Conservation (phyloP, 306 rosid genomes). For the Sicyos baderoa region DNA sequence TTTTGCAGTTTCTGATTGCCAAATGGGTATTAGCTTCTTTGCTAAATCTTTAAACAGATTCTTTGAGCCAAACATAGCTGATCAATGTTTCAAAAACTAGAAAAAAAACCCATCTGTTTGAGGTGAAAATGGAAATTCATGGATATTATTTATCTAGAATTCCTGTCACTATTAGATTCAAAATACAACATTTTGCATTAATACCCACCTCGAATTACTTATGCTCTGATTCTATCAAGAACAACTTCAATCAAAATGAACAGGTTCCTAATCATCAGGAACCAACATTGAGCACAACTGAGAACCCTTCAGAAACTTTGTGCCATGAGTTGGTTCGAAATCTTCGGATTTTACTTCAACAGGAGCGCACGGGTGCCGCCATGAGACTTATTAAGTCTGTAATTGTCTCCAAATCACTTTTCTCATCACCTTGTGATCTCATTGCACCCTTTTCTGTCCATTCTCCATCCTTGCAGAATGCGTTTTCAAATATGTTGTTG, state of each 20-base stretch:
- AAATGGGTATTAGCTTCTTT: background rate
- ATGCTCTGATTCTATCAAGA: slow-evolving; percentile 29
- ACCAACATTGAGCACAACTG: background rate
- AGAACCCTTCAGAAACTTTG: slow-evolving; percentile 20
- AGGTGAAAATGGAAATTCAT: slow-evolving; percentile 30
- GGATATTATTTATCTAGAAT: slow-evolving; percentile 26
- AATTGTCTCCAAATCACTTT: slow-evolving; percentile 29
- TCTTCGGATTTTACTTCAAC: slow-evolving; percentile 39
- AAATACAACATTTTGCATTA: slow-evolving; percentile 15
- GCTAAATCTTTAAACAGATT: background rate
- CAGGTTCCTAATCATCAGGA: slow-evolving; percentile 5
- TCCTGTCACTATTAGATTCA: slow-evolving; percentile 11
- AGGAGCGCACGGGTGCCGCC: slow-evolving; percentile 33
- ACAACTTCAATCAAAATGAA: slow-evolving; percentile 9
- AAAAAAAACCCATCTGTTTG: background rate
- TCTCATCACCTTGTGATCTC: slow-evolving; percentile 48
- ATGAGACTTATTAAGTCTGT: slow-evolving; percentile 41
- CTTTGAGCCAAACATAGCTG: no score
- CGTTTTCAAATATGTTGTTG: slow-evolving; percentile 41
- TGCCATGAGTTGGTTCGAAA: slow-evolving; percentile 38
- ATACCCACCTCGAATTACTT: slow-evolving; percentile 19
- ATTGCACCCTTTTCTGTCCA: slow-evolving; percentile 33
- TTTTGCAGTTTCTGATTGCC: background rate
- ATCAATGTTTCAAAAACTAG: no score
- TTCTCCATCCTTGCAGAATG: slow-evolving; percentile 34